phyloP scores from a whole-genome alignment of 352 stramenopile species.

The Phytophthora citricola region DNA sequence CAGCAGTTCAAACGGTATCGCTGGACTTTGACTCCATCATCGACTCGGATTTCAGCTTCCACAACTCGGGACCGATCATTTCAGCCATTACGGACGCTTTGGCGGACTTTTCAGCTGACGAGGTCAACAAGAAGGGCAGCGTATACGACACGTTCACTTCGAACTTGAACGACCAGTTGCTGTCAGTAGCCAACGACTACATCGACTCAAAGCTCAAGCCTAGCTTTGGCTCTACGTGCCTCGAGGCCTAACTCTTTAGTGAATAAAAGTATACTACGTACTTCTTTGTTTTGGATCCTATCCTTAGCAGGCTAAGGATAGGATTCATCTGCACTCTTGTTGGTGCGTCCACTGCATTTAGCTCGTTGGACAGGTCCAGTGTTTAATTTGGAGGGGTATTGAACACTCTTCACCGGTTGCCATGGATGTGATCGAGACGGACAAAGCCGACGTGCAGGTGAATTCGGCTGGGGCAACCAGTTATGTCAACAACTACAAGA shows the following conservation, averaged over 20 bases:
- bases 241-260: constrained; percentile 6
- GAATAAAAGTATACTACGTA: constrained; percentile 10
- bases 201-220: constrained; percentile 49
- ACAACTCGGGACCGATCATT: constrained; percentile 45
- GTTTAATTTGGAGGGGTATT: no score
- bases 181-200: constrained; percentile 53
- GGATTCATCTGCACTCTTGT: background rate
- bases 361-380: background rate
- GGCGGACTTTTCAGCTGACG: constrained; percentile 44
- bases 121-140: constrained; percentile 68
- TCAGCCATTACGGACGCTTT: constrained; percentile 50
- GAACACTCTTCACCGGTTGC: background rate
- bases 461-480: constrained; percentile 64
- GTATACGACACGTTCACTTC: constrained; percentile 54
- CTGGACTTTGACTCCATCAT: constrained; percentile 53
- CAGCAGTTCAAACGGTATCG: constrained; percentile 37
- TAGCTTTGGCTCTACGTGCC: constrained; percentile 54
- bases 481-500: constrained; percentile 79
- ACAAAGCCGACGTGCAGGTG: constrained; percentile 62
- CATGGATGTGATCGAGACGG: constrained; percentile 73
- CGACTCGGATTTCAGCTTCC: constrained; percentile 53
- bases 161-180: constrained; percentile 42
- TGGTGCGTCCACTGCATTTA: constrained; percentile 9
- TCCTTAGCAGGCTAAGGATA: constrained; percentile 23
- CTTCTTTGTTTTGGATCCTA: background rate